Conservation (phyloP, 2,329 filamentous ascomycete species). For the Hypoxylon sp. region DNA sequence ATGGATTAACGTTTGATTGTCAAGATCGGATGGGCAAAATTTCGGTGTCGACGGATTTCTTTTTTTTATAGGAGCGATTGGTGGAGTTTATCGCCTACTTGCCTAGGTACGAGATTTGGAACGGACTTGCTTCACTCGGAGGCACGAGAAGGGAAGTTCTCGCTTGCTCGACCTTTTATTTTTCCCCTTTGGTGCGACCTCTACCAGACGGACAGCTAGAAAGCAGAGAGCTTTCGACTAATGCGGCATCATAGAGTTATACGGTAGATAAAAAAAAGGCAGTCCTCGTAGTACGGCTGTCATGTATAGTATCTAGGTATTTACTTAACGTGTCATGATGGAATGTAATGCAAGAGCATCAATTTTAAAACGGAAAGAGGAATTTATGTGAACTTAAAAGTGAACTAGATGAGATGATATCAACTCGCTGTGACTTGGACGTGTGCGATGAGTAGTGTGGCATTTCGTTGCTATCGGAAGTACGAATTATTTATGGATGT, state of each 20-base stretch:
- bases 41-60: constrained; percentile 22
- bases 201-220: constrained; percentile 15
- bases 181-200: constrained; percentile 9
- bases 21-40: constrained; percentile 22
- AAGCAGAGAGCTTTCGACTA: constrained; percentile 29
- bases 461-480: background rate
- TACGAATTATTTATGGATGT: background rate
- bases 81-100: constrained; percentile 2
- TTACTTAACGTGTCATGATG: constrained; percentile 14
- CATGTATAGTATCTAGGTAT: constrained; percentile 29
- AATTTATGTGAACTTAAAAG: background rate
- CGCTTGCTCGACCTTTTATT: constrained; percentile 11
- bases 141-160: constrained; percentile 12
- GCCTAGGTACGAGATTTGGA: constrained; percentile 25
- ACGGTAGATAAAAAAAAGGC: constrained; percentile 36
- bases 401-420: background rate
- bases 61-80: constrained; percentile 18
- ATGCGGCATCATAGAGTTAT: constrained; percentile 39
- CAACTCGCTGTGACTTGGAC: background rate
- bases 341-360: constrained; percentile 18
- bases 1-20: constrained; percentile 25
- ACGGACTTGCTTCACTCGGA: constrained; percentile 24
- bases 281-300: constrained; percentile 17
- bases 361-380: background rate
- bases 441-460: background rate